Evolutionary conservation across 768 basidiomycete species (phyloP).

Genomic region (Neoboletus subvelutipes): DNA sequence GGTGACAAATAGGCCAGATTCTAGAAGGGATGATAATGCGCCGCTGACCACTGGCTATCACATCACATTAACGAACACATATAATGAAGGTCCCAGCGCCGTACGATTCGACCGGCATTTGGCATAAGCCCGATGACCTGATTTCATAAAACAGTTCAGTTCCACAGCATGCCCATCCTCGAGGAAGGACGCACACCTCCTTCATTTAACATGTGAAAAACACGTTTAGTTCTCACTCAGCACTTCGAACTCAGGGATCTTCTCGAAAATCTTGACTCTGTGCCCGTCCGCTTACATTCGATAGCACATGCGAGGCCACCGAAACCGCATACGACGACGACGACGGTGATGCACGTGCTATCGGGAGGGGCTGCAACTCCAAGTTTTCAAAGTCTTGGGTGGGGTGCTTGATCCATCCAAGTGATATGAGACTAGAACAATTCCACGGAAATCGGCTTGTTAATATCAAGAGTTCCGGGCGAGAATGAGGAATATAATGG

Average conservation of each 20-base stretch:
- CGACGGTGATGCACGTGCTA: not conserved
- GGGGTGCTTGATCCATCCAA: not conserved
- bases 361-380: not conserved
- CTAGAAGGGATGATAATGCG: conserved; percentile 21
- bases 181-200: conserved; percentile 11
- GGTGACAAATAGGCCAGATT: conserved; percentile 21
- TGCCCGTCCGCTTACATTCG: conserved; percentile 14
- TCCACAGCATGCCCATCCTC: not conserved
- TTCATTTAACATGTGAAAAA: conserved; percentile 14
- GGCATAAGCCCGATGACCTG: conserved; percentile 19
- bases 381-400: not conserved
- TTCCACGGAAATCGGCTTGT: not conserved
- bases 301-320: not conserved
- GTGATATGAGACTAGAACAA: not conserved
- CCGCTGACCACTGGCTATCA: conserved; percentile 7
- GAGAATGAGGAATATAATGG: not conserved
- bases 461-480: not conserved
- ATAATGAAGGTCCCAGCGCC: conserved; percentile 24
- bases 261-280: conserved; percentile 22
- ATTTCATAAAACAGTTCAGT: not conserved
- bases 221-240: conserved; percentile 9
- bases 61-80: conserved; percentile 17
- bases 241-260: conserved; percentile 13
- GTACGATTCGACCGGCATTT: conserved; percentile 25
- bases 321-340: conserved; percentile 24